These are phyloP conservation scores for Selaginella moellendorffii DNA, from an alignment of 75 land plant species.

Conservation along the genomic window DNA sequence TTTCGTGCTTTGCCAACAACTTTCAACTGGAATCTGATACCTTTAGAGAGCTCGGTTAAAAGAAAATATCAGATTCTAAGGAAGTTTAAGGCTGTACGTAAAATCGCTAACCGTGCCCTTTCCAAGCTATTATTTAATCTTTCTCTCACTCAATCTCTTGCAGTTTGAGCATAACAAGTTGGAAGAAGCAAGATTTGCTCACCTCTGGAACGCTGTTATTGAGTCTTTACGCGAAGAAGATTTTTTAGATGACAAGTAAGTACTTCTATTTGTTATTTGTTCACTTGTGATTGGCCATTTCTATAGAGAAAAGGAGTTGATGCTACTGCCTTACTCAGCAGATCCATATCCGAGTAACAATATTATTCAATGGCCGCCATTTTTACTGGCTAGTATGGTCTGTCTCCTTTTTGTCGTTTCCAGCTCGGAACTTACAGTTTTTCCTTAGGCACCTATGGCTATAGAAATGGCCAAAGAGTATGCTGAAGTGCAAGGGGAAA, in stretches of 20 bases:
- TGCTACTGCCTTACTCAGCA: neutral
- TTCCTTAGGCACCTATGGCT: neutral
- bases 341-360: neutral
- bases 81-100: neutral
- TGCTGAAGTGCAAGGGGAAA: neutral
- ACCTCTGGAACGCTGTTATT: neutral
- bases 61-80: neutral
- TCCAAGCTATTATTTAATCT: too few species aligned
- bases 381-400: slow-evolving; percentile 10
- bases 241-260: neutral
- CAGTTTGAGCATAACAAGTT: neutral
- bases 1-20: neutral
- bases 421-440: neutral
- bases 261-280: too few species aligned
- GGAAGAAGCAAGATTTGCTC: neutral
- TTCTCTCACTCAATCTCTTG: neutral
- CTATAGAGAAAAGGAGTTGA: slow-evolving; percentile 4
- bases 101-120: too few species aligned
- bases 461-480: neutral
- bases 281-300: too few species aligned
- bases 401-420: neutral
- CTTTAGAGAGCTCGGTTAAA: neutral
- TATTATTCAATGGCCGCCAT: slow-evolving; percentile 2
- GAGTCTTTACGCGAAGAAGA: neutral
- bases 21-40: neutral